Evolutionary conservation across 2,329 filamentous ascomycete species (phyloP).

Genomic region (Claviceps monticola): DNA sequence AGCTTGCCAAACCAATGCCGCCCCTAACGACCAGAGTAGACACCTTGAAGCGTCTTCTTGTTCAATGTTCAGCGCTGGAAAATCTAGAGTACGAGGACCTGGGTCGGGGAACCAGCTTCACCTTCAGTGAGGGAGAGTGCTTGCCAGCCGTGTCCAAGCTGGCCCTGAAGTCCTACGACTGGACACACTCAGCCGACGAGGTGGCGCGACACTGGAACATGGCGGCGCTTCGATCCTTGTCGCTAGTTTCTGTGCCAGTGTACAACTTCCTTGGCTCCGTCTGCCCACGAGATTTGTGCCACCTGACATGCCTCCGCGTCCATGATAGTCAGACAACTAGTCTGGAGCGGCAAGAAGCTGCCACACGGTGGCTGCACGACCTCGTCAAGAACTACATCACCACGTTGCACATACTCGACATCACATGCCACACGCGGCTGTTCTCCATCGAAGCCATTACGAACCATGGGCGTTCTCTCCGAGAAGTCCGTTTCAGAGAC

Average conservation of each 20-base stretch:
- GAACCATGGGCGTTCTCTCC: slow-evolving; percentile 24
- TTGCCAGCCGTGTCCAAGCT: slow-evolving; percentile 29
- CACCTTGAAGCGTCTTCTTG: slow-evolving; percentile 28
- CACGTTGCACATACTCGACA: slow-evolving; percentile 21
- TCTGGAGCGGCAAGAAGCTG: slow-evolving; percentile 23
- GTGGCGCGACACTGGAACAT: slow-evolving; percentile 31
- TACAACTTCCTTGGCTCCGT: slow-evolving; percentile 30
- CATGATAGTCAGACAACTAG: slow-evolving; percentile 32
- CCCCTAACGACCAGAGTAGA: slow-evolving; percentile 25
- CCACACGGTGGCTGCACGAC: slow-evolving; percentile 23
- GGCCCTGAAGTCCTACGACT: slow-evolving; percentile 32
- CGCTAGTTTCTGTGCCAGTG: slow-evolving; percentile 20
- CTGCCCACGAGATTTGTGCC: slow-evolving; percentile 20
- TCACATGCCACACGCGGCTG: slow-evolving; percentile 27
- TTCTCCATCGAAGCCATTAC: slow-evolving; percentile 24
- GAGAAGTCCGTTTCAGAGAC: slow-evolving; percentile 20
- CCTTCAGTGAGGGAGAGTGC: slow-evolving; percentile 24
- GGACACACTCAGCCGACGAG: slow-evolving; percentile 26
- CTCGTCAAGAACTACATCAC: slow-evolving; percentile 21
- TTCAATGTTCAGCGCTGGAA: slow-evolving; percentile 21
- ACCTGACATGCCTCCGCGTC: slow-evolving; percentile 17
- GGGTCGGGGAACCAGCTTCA: slow-evolving; percentile 31
- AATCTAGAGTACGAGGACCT: slow-evolving; percentile 29
- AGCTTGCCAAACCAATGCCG: slow-evolving; percentile 24
- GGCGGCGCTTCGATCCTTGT: slow-evolving; percentile 20